Base-by-base conservation (phyloP, 345 rosid species). In the Citrus mangshanensis region DNA sequence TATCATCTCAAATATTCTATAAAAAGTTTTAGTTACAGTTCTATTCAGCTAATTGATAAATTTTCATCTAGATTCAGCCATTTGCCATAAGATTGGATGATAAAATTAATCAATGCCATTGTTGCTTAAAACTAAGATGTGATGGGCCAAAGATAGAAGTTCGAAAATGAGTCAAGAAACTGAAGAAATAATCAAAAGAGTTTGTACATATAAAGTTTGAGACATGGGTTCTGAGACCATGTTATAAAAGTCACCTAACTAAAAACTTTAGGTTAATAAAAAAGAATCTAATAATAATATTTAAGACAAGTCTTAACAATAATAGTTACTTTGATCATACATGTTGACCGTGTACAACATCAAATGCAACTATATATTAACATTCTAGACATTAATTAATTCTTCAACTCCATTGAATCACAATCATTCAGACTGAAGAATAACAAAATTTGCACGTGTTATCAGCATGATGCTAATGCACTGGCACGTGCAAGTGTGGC, bases 401-500 rank as follows among this genome's bases (percentile, higher is more conserved):
- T 64, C 34, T 75, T 28, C 40, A 28, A 55, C 46, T 7, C 61
- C 34, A 18, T 6, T 70, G 21, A 19, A 0, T 9, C 35, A 65
- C 69, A 34, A 34, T 18, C 42, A 65, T 7, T 34, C 9, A 19
- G 65, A 58, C 10, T 32, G 58, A 56, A 21, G 22, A 58, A 56
- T 6, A 73, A 35, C 54, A 34, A n/a, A 19, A 35, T 34, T 2
- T 73, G 24, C 73, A 38, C 4, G 70, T 68, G 61, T 79, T 75
- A 58, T 69, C 78, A 38, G 51, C 51, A 46, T 46, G 51, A 46
- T 46, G 51, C 51, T 18, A 54, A 54, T 54, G 58, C 30, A 71
- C 40, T 56, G 19, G 38, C 82, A 77, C n/a, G 72, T 65, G 69
- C 59, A 74, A 54, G 68, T 65, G 64, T 82, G 54, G 65, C 64